Evolutionary conservation across 306 rosid species (phyloP).

Genomic region (Corylus avellana): DNA sequence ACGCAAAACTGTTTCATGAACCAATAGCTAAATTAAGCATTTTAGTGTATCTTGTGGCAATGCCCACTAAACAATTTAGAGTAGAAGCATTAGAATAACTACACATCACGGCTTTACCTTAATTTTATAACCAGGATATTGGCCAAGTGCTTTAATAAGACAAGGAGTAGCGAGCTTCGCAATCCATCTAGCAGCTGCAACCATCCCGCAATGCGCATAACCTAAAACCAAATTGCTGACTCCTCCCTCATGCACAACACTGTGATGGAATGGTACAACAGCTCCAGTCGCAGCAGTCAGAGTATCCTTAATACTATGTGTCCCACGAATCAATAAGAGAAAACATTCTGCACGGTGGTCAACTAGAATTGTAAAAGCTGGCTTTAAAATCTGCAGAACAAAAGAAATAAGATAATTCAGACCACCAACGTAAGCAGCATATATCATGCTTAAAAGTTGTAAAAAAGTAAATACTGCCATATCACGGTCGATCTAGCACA

Average conservation of each 20-base stretch:
- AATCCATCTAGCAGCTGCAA: conserved; percentile 97
- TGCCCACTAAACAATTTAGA: background rate
- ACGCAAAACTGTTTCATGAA: background rate
- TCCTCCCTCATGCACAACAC: conserved; percentile 81
- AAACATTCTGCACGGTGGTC: conserved; percentile 60
- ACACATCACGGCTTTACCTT: conserved; percentile 45
- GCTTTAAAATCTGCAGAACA: conserved; percentile 85
- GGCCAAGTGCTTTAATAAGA: conserved; percentile 62
- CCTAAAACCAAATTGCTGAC: conserved; percentile 87
- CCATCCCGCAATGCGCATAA: conserved; percentile 97
- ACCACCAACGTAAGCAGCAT: background rate
- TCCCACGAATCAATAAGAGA: conserved; percentile 87
- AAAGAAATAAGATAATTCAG: conserved; percentile 13
- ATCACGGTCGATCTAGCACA: conserved; percentile 9
- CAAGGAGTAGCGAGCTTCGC: conserved; percentile 84
- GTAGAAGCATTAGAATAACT: background rate
- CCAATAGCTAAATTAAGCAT: background rate
- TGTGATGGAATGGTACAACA: conserved; percentile 91
- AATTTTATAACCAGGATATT: conserved; percentile 63
- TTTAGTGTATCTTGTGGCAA: background rate
- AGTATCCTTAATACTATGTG: conserved; percentile 96
- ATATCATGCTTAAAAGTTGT: background rate
- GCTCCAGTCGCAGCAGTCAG: conserved; percentile 91
- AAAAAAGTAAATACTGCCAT: background rate
- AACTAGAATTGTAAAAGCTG: conserved; percentile 84